These are phyloP conservation scores for Tetratostichococcus sp. DNA, from an alignment of 139 green algal species.

Conservation along the genomic window DNA sequence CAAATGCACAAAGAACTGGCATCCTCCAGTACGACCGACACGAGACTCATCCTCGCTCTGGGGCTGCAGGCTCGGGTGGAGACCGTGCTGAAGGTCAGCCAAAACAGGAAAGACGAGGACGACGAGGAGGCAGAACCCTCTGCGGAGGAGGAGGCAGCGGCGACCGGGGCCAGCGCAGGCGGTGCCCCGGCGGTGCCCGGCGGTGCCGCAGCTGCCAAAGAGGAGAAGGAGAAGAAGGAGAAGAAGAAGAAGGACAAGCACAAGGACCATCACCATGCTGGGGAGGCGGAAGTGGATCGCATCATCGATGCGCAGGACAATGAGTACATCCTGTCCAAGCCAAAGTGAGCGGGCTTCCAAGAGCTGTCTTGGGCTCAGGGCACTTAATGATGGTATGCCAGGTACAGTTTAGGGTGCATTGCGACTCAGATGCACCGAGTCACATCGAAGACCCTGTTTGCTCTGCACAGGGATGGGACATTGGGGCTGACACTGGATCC, in stretches of 20 bases:
- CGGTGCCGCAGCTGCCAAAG: background rate
- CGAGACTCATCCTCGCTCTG: too few species aligned
- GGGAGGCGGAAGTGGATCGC: constrained; percentile 75
- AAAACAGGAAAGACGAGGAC: constrained; percentile 35
- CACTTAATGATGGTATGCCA: background rate
- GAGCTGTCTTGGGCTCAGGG: background rate
- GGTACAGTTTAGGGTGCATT: too few species aligned
- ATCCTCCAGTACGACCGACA: too few species aligned
- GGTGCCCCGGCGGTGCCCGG: too few species aligned
- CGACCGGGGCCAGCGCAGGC: background rate
- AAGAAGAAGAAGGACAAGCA: background rate
- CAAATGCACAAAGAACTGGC: background rate
- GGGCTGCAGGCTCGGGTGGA: constrained; percentile 45
- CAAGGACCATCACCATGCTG: constrained; percentile 7
- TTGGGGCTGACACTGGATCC: constrained; percentile 87
- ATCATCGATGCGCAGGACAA: constrained; percentile 97
- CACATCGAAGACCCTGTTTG: too few species aligned
- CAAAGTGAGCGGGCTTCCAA: constrained; percentile 45
- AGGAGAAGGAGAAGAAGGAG: background rate
- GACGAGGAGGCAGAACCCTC: constrained; percentile 8
- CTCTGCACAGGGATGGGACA: constrained; percentile 43
- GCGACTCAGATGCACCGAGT: too few species aligned
- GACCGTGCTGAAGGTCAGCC: constrained; percentile 60
- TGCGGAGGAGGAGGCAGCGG: background rate
- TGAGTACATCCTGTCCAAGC: constrained; percentile 95